Evolutionary conservation across 2,329 filamentous ascomycete genomes (phyloP).

Genomic region (Fusarium vanettenii): DNA sequence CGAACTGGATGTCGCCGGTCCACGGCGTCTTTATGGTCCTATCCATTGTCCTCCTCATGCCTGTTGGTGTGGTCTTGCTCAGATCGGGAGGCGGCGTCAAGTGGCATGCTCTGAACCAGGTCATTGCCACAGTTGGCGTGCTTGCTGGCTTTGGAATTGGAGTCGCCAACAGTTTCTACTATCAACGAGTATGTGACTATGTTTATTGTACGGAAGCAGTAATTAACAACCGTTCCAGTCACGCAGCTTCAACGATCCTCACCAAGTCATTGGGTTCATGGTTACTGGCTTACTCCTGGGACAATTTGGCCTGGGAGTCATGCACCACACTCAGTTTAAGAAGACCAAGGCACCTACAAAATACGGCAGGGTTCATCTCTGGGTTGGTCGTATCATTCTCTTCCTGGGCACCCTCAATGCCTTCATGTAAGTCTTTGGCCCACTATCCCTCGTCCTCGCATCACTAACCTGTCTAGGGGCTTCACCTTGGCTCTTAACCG

Average conservation of each 20-base stretch:
- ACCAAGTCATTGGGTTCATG: conserved; percentile 70
- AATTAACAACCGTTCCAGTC: conserved; percentile 53
- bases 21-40: conserved; percentile 67
- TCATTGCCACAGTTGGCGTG: conserved; percentile 59
- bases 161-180: conserved; percentile 62
- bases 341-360: conserved; percentile 61
- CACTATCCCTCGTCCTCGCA: background rate
- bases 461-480: conserved; percentile 54
- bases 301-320: conserved; percentile 65
- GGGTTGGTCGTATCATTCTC: conserved; percentile 67
- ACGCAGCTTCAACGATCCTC: conserved; percentile 62
- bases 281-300: conserved; percentile 62
- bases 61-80: conserved; percentile 65
- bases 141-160: conserved; percentile 64
- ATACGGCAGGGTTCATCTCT: conserved; percentile 65
- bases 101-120: conserved; percentile 67
- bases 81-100: conserved; percentile 62
- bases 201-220: background rate
- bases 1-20: conserved; percentile 54
- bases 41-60: conserved; percentile 66
- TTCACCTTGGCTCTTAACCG: conserved; percentile 66
- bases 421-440: conserved; percentile 60
- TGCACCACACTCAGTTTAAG: conserved; percentile 67
- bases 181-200: conserved; percentile 62
- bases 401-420: conserved; percentile 66